Percentiles rank a stretch among this genome's conserved stretches.
Conservation (phyloP, 2,329 filamentous ascomycete species). For the Capronia epimyces region DNA sequence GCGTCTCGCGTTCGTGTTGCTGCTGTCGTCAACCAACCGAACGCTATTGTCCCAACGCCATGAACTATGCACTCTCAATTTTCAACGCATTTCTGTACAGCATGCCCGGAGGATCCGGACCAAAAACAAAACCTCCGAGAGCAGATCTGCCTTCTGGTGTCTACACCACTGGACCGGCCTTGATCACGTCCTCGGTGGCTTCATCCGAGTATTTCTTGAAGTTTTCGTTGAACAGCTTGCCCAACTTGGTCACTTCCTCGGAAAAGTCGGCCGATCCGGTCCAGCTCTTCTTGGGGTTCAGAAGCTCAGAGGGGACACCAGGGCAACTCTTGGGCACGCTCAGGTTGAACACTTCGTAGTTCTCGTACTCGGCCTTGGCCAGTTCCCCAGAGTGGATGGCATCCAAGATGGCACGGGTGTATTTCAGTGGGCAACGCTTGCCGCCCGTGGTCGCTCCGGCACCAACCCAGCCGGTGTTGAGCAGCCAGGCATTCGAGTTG, state of each 20-base stretch:
- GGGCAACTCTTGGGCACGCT: conserved; percentile 88
- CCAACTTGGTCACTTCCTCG: conserved; percentile 84
- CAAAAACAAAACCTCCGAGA: background rate
- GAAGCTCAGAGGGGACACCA: conserved; percentile 80
- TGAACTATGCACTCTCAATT: conserved; percentile 12
- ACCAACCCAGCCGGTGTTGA: conserved; percentile 97
- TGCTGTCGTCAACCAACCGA: conserved; percentile 20
- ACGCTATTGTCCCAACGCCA: conserved; percentile 24
- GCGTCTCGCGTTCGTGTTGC: conserved; percentile 28
- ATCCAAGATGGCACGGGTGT: conserved; percentile 96
- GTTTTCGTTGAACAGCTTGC: conserved; percentile 86
- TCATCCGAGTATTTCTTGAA: conserved; percentile 91
- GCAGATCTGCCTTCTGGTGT: background rate
- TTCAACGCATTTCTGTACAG: conserved; percentile 20
- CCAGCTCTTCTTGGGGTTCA: conserved; percentile 94
- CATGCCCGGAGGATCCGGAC: background rate
- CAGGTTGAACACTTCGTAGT: conserved; percentile 94
- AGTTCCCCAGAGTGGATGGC: conserved; percentile 97
- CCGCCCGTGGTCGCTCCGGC: conserved; percentile 84
- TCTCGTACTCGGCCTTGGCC: conserved; percentile 87
- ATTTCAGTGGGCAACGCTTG: conserved; percentile 96
- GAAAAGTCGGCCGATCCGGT: conserved; percentile 77
- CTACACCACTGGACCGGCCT: conserved; percentile 39
- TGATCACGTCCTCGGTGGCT: conserved; percentile 73
- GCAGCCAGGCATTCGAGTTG: conserved; percentile 93